phyloP scores from a whole-genome alignment of 805 yeast species.

The Myxozyma neotropica region DNA sequence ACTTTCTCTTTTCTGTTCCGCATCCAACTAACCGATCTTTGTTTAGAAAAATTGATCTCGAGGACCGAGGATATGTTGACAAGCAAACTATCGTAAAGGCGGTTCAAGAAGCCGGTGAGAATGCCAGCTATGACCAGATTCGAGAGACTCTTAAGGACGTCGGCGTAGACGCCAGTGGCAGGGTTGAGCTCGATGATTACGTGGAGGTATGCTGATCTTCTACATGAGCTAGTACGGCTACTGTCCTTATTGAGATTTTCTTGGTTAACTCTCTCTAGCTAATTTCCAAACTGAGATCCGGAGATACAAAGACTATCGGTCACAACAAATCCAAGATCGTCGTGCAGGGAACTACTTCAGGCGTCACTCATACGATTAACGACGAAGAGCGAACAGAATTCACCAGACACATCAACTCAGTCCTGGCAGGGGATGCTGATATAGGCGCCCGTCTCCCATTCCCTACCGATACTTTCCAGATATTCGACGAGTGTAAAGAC shows the following conservation, averaged over 20 bases:
- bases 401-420: constrained; percentile 93
- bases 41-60: constrained; percentile 69
- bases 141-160: constrained; percentile 91
- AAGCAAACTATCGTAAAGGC: constrained; percentile 87
- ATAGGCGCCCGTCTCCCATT: constrained; percentile 85
- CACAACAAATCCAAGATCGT: constrained; percentile 67
- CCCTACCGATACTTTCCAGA: constrained; percentile 90
- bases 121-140: constrained; percentile 82
- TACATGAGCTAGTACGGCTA: background rate
- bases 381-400: constrained; percentile 96
- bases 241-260: no score
- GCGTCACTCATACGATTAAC: constrained; percentile 93
- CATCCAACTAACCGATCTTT: background rate
- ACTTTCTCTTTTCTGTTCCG: background rate
- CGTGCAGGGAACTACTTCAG: constrained; percentile 82
- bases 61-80: constrained; percentile 93
- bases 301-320: constrained; percentile 32
- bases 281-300: constrained; percentile 34
- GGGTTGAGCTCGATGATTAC: constrained; percentile 93
- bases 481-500: constrained; percentile 91
- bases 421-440: constrained; percentile 83
- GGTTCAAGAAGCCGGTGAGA: constrained; percentile 71
- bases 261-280: constrained; percentile 2
- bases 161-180: constrained; percentile 94
- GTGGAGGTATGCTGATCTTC: constrained; percentile 56